Base-by-base conservation (phyloP, 192 early-diverging fungal species). In the Diversispora epigaea region DNA sequence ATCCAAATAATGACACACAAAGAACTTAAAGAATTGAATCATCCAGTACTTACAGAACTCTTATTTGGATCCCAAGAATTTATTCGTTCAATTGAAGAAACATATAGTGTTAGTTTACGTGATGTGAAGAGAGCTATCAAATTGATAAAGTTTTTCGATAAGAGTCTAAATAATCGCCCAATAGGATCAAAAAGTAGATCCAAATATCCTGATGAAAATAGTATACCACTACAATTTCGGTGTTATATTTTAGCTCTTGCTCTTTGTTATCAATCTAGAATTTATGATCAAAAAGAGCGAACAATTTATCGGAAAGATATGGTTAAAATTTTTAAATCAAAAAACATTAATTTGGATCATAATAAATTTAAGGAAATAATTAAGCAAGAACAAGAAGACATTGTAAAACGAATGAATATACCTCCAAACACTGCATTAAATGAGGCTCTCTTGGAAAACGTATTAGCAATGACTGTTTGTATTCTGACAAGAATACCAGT, bases 401-500 rank as follows among this genome's bases (percentile, higher is more conserved):
- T 52, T 22, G 15, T 67, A 21, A 14, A 66, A 11, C 32, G 45
- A 44, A 76, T 76, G 74, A 21, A 6, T 4, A 11, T 11, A 21
- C 58, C 58, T 0, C 15, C 63, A 17, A 19, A 40, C 9, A 63
- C 41, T 60, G 74, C 74, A 3, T 21, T 7, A 19, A 76, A 76
- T 17, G 62, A 66, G 19, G 74, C 74, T 17, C 62, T 76, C 6
- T 44, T 76, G 6, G 74, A 76, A 67, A 76, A 76, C 66, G 17
- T 63, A 12, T 46, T 76, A 2, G 44, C 56, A 49, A 76, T 76
- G 63, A 50, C 50, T 0, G 63, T 76, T 65, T 76, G 74, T 22
- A 76, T 76, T 15, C 44, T 68, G 44, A 76, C 61, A 17, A 4
- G 45, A 49, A 76, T 76, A 68, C 74, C 74, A 21, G 45, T 66